These are phyloP conservation scores for Mycena albidolilacea DNA, from an alignment of 768 basidiomycete genomes.

Conservation along the genomic window DNA sequence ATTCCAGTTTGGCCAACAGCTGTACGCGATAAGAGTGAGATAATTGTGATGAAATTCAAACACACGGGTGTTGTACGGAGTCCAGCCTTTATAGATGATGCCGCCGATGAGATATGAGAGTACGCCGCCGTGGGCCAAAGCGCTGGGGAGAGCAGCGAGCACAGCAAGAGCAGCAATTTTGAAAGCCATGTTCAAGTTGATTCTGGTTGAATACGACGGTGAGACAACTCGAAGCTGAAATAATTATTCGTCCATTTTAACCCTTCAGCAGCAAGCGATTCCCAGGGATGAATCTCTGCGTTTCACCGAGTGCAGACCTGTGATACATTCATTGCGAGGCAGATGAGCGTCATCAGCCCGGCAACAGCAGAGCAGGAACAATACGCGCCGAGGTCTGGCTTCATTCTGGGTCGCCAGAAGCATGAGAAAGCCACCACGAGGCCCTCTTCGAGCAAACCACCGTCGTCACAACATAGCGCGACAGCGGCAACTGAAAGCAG, in stretches of 20 bases:
- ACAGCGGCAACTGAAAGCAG: not conserved
- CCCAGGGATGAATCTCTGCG: not conserved
- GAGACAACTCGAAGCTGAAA: not conserved
- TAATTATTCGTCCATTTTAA: not conserved
- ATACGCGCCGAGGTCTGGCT: not conserved
- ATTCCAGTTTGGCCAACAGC: conserved; percentile 58
- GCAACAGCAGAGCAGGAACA: not conserved
- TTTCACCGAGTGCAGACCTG: not conserved
- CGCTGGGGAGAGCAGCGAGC: conserved; percentile 47
- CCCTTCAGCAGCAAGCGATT: not conserved
- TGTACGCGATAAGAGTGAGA: not conserved
- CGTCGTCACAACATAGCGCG: not conserved
- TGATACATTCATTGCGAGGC: not conserved
- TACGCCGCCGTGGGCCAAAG: conserved; percentile 61
- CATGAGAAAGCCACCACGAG: not conserved
- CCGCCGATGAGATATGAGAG: conserved; percentile 57
- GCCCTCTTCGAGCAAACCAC: not conserved
- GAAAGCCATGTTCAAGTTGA: conserved; percentile 17
- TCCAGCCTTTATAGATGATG: conserved; percentile 59
- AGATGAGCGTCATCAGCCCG: not conserved
- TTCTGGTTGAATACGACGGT: not conserved
- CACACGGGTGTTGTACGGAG: conserved; percentile 57
- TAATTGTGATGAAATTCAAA: conserved; percentile 25
- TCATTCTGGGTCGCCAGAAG: not conserved
- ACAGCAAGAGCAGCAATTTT: conserved; percentile 47